Percentiles rank a stretch among this genome's conserved stretches.
These are phyloP conservation scores for Vitis cinerea DNA, from an alignment of 164 flowering plant genomes.

Conservation along the genomic window DNA sequence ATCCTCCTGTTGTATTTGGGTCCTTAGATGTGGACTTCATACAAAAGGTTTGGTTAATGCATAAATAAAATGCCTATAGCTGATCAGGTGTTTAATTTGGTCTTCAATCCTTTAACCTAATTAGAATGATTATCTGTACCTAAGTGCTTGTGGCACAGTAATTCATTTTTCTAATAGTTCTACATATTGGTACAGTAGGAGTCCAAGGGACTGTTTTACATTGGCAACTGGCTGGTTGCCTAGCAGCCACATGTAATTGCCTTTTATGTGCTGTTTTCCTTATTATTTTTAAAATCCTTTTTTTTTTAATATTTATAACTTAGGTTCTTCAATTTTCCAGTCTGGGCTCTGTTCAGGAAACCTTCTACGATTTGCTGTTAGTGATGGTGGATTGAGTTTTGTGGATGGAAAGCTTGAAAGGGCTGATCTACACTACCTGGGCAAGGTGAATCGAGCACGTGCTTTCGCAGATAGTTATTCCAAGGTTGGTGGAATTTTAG, in stretches of 20 bases:
- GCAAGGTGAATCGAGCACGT: conserved; percentile 73
- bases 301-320: neutral
- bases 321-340: conserved; percentile 36
- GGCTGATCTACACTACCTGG: conserved; percentile 75
- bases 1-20: conserved; percentile 82
- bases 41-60: conserved; percentile 45
- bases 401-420: conserved; percentile 77
- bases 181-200: too few species aligned
- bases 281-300: neutral
- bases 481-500: conserved; percentile 53
- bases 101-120: neutral
- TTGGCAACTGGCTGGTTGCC: too few species aligned
- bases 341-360: conserved; percentile 53
- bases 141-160: too few species aligned
- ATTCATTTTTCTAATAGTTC: too few species aligned
- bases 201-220: too few species aligned
- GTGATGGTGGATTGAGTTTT: conserved; percentile 70
- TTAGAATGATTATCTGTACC: neutral
- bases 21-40: conserved; percentile 59
- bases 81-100: neutral
- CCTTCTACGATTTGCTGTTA: conserved; percentile 71
- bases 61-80: neutral
- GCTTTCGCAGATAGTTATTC: conserved; percentile 93
- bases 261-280: neutral
- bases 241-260: too few species aligned